These are phyloP conservation scores for Leptosphaerulina australis DNA, from an alignment of 2,329 filamentous ascomycete species.

Conservation along the genomic window DNA sequence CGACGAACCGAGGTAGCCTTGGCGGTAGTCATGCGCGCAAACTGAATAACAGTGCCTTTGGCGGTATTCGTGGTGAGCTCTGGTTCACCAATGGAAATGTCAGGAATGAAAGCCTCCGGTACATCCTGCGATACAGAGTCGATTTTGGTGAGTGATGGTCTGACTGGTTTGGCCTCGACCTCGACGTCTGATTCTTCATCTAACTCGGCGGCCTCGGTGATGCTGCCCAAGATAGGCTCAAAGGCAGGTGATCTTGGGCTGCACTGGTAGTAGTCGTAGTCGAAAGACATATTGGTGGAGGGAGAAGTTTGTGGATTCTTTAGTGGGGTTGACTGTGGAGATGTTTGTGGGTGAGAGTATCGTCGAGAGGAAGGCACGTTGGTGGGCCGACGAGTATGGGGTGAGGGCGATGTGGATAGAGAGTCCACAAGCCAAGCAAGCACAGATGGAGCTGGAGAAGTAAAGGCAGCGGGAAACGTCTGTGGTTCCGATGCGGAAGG, in stretches of 20 bases:
- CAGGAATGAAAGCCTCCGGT: slow-evolving; percentile 28
- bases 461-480: slow-evolving; percentile 16
- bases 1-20: slow-evolving; percentile 27
- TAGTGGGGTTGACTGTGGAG: slow-evolving; percentile 8
- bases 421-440: slow-evolving; percentile 26
- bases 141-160: slow-evolving; percentile 25
- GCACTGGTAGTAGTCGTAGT: slow-evolving; percentile 17
- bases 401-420: slow-evolving; percentile 26
- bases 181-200: slow-evolving; percentile 18
- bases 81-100: slow-evolving; percentile 26
- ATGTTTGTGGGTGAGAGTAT: slow-evolving; percentile 11
- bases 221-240: slow-evolving; percentile 35
- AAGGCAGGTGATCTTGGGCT: slow-evolving; percentile 28
- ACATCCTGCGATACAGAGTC: slow-evolving; percentile 18
- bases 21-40: slow-evolving; percentile 24
- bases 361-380: slow-evolving; percentile 13
- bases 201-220: slow-evolving; percentile 35
- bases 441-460: slow-evolving; percentile 21
- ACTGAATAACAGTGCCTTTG: slow-evolving; percentile 31
- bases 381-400: slow-evolving; percentile 16
- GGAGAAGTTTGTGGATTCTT: slow-evolving; percentile 1
- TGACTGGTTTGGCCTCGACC: slow-evolving; percentile 9
- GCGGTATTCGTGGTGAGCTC: slow-evolving; percentile 26
- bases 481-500: slow-evolving; percentile 16
- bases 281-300: slow-evolving; percentile 24